Evolutionary conservation across 352 stramenopile genomes (phyloP), one percentile per base, ranked within the genome.

Genomic region (Phytophthora niederhauseri): DNA sequence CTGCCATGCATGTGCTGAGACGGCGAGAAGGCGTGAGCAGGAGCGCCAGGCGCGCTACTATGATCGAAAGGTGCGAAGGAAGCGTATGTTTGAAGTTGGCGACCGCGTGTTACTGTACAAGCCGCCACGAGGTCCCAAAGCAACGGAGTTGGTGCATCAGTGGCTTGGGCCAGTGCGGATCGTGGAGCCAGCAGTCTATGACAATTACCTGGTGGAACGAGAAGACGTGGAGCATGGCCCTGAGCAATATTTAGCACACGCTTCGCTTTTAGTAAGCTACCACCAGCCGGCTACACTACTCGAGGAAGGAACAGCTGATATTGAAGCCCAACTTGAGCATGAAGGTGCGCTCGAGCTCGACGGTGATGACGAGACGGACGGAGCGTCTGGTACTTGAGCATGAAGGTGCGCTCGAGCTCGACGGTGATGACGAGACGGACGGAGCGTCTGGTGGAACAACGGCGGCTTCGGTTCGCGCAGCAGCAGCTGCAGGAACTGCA

Each of bases 211-310:
- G 5, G 4, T 56, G 1, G 43, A 55, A 2, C 43, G 45, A 20
- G 17, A 64, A 26, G 45, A 64, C n/a, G 6, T 19, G 26, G 7
- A 38, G 0, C 0, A 6, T 5, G 1, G 3, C 0, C 38, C 14
- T 6, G 41, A 54, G 56, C 15, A 9, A 28, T 41, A 22, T 12
- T 20, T 53, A 48, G 24, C 26, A 2, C 56, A 53, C 5, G n/a
- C 15, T 4, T 54, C 56, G 0, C 54, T 62, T n/a, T 22, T 62
- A 19, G 24, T 54, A 1, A 62, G 22, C 7, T 62, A 62, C 8
- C 41, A 54, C 1, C 31, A 62, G 0, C 56, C 56, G 1, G 20
- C 31, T 2, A 22, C n/a, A 1, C 34, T 60, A 28, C n/a, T 60
- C 4, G 17, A 28, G 8, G 5, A 43, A 48, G 30, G 2, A 3